Percentiles rank a stretch among this genome's conserved stretches.
phyloP scores from a whole-genome alignment of 768 basidiomycete species.

The Boletellus ananiceps region DNA sequence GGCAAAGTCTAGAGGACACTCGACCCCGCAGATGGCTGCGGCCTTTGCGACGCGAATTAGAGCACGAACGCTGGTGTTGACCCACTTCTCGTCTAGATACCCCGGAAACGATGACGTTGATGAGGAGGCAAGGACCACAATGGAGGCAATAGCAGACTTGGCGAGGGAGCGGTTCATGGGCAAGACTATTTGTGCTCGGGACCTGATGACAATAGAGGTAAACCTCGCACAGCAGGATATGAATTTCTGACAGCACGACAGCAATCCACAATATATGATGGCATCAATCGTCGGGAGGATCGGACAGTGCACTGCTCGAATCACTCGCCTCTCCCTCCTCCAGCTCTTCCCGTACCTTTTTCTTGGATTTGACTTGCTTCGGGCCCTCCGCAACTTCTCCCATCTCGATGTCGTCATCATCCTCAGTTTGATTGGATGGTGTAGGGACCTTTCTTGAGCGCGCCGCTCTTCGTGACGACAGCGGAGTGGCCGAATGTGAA shows the following conservation, averaged over 20 bases:
- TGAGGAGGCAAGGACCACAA: conserved; percentile 46
- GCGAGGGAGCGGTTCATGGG: conserved; percentile 52
- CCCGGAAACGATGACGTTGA: conserved; percentile 56
- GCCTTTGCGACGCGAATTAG: conserved; percentile 64
- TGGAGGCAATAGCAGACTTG: conserved; percentile 57
- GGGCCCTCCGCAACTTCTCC: conserved; percentile 81
- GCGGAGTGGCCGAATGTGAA: conserved; percentile 31
- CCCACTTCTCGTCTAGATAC: conserved; percentile 84
- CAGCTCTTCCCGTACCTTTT: conserved; percentile 62
- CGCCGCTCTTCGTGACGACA: conserved; percentile 23
- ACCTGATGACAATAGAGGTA: conserved; percentile 70
- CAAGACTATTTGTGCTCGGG: conserved; percentile 66
- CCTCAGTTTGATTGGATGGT: conserved; percentile 30
- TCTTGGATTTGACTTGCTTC: conserved; percentile 43
- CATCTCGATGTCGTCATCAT: conserved; percentile 86
- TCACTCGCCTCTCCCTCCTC: conserved; percentile 89
- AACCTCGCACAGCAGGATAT: conserved; percentile 27
- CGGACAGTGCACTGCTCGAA: conserved; percentile 71
- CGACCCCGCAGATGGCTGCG: conserved; percentile 89
- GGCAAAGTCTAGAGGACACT: conserved; percentile 77
- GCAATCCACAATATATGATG: not conserved
- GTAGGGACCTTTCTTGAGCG: conserved; percentile 17
- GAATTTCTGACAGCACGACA: conserved; percentile 7
- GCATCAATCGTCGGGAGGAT: conserved; percentile 57
- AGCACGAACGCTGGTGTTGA: conserved; percentile 64